Evolutionary conservation across 2,329 filamentous ascomycete genomes (phyloP).

Genomic region (Hyphodiscus sp.): DNA sequence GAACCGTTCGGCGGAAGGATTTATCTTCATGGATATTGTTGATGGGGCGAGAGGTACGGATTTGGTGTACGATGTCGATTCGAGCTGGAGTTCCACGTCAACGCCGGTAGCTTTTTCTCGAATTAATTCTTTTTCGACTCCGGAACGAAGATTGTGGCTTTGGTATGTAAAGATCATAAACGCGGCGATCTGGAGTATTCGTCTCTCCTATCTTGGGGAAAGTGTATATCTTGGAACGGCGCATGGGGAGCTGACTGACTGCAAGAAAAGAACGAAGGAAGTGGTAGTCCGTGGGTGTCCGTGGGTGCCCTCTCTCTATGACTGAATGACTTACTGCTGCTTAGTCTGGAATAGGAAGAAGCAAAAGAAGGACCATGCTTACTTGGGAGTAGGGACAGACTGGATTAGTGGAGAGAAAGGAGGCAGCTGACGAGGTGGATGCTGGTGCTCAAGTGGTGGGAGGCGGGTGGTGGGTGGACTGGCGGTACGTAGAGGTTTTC

Average conservation of each 20-base stretch:
- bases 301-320: neutral
- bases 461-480: neutral
- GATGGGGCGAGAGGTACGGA: slow-evolving; percentile 1
- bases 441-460: neutral
- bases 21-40: neutral
- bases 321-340: neutral
- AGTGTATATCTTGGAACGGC: neutral
- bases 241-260: neutral
- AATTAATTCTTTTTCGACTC: neutral
- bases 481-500: neutral
- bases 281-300: neutral
- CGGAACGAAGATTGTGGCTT: neutral
- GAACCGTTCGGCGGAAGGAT: slow-evolving; percentile 2
- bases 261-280: neutral
- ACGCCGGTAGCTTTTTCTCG: neutral
- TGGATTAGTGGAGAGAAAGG: neutral
- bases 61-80: neutral
- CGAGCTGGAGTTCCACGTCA: neutral
- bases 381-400: slow-evolving; percentile 1
- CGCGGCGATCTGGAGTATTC: neutral
- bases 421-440: neutral
- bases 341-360: neutral
- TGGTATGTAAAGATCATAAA: neutral
- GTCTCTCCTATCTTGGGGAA: neutral
- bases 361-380: neutral